Evolutionary conservation across 2,329 filamentous ascomycete genomes (phyloP), one percentile per base, ranked within the genome.

Genomic region (Arthrobotrys entomopaga): DNA sequence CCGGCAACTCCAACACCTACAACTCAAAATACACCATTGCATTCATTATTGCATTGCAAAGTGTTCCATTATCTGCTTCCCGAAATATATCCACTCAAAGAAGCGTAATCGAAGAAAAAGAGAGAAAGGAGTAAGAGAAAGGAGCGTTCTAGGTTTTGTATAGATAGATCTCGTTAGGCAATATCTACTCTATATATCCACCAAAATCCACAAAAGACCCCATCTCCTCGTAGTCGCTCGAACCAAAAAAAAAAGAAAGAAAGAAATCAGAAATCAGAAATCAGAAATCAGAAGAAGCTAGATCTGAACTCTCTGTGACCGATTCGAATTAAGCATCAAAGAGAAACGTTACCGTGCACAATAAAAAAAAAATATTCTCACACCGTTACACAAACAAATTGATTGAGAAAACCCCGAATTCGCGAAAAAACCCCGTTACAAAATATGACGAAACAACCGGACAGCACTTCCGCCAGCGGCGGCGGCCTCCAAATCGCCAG

Each of bases 141-240:
- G 19, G 20, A 53, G 42, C 46, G 38, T 22, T 56, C 60, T 46
- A 59, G 65, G 56, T 69, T 69, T 60, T 69, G 65, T 69, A 61
- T 54, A 69, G 65, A 69, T 69, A 69, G 65, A 69, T 69, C 65
- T 50, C 56, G 65, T 69, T 61, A 56, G 40, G 19, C 65, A 61
- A 61, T 59, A 56, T 69, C 65, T 59, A 59, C 22, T 59, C 56
- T 59, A 59, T 59, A 59, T 34, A 59, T 59, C 56, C 38, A 3
- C 42, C 42, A 19, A 19, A 48, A 29, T 56, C 63, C 58, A 65
- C 61, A 65, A n/a, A n/a, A 53, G 48, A 34, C 52, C 61, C 52
- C 43, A 66, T 65, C 42, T 56, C 52, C 61, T 66, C 63, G 53
- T 52, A 52, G 48, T 49, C 52, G 22, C 22, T 61, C 46, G 19